Base-by-base conservation (phyloP, 73 alveolate genomes). In the Paramecium tetraurelia region DNA sequence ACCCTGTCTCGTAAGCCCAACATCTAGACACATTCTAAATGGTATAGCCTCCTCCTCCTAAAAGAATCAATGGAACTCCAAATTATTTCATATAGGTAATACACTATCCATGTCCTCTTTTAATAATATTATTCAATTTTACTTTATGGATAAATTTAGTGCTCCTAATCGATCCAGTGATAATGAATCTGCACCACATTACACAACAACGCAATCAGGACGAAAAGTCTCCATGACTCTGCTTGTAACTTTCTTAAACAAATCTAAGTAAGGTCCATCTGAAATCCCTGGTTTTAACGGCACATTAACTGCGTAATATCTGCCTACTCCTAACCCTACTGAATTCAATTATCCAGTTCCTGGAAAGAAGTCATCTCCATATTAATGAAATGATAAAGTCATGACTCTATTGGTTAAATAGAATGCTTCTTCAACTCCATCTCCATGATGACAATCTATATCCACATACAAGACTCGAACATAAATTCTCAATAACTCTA, bases 41-140 rank as follows among this genome's bases (percentile, higher is more conserved):
- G 10, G 99, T 98, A 94, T 98, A 98, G 38, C 99, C 99, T 12
- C 99, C 99, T 11, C 99, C 99, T 29, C 99, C 99, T 16, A 98
- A 85, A 12, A 96, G 96, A 77, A 98, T 90, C 97, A 96, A 88
- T 22, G 99, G 99, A 20, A 98, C 85, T 14, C 98, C 98, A 96
- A 98, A 98, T 6, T 94, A 59, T 93, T 96, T 97, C 85, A 98
- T 93, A 85, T 87, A 96, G 58, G 94, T 90, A 4, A 98, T 97
- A 77, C 99, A 98, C 58, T 95, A 96, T 46, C 99, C 99, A 95
- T 98, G 99, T 14, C 99, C 99, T 86, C 94, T 94, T 48, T 48
- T 31, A 72, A 72, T 33, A 14, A 16, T 18, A 16, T 10, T 8
- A 16, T 29, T 27, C 8, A 31, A 36, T 14, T 16, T 6, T 72